phyloP scores from a whole-genome alignment of 2,329 filamentous ascomycete genomes.

The Cryphonectria radicalis region DNA sequence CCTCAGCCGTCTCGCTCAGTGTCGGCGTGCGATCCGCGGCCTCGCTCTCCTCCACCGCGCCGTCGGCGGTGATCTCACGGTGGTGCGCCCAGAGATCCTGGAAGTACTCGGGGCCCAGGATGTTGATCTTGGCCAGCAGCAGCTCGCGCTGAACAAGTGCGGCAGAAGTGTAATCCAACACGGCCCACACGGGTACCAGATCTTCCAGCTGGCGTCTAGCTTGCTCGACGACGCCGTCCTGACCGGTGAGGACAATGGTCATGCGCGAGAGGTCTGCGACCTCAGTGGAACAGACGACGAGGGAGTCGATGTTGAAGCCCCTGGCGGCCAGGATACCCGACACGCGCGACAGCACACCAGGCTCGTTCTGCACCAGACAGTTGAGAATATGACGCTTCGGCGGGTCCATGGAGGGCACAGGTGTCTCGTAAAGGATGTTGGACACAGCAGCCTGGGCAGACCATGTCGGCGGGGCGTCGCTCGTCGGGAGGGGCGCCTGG shows the following conservation, averaged over 20 bases:
- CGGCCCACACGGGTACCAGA: slow-evolving; percentile 96
- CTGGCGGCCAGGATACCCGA: slow-evolving; percentile 94
- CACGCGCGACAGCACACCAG: slow-evolving; percentile 92
- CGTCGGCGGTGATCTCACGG: slow-evolving; percentile 73
- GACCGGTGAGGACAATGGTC: slow-evolving; percentile 96
- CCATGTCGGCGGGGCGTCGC: slow-evolving; percentile 75
- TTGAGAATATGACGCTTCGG: slow-evolving; percentile 96
- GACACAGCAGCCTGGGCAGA: slow-evolving; percentile 94
- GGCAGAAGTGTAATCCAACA: slow-evolving; percentile 91
- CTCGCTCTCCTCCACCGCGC: slow-evolving; percentile 51
- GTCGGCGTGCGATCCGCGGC: slow-evolving; percentile 38
- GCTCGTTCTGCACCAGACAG: slow-evolving; percentile 98
- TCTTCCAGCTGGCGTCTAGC: slow-evolving; percentile 94
- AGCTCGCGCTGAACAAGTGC: slow-evolving; percentile 95
- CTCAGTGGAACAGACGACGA: slow-evolving; percentile 97
- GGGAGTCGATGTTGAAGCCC: slow-evolving; percentile 98
- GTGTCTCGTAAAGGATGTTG: slow-evolving; percentile 98
- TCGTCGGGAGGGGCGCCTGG: slow-evolving; percentile 81
- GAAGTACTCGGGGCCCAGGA: slow-evolving; percentile 96
- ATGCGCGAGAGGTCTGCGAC: slow-evolving; percentile 96
- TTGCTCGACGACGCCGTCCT: slow-evolving; percentile 97
- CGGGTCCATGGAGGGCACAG: slow-evolving; percentile 78
- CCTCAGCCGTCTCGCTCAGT: slow-evolving; percentile 57
- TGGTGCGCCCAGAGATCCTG: slow-evolving; percentile 96
- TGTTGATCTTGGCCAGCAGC: slow-evolving; percentile 93